Base-by-base conservation (phyloP, 2,329 filamentous ascomycete genomes). In the Coniochaeta sp. region DNA sequence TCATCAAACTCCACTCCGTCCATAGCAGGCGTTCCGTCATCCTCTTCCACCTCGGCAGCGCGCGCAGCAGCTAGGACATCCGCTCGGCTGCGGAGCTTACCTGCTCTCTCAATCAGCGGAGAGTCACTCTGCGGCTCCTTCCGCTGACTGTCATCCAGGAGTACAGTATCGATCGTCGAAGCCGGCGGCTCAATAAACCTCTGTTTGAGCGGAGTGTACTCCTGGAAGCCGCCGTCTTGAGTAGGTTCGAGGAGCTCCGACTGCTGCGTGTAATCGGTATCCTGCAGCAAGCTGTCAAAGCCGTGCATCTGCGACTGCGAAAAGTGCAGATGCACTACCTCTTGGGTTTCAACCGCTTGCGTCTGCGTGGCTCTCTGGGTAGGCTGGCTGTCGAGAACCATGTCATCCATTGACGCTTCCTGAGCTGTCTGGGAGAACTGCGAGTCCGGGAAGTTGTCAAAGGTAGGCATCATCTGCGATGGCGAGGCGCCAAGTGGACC, bases 191-290 rank as follows among this genome's bases (percentile, higher is more conserved):
- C 81, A 58, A 86, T 68, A 71, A 91, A 92, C 55, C 89, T 81
- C 60, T 82, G 78, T 62, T 84, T 87, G 56, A 91, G 80, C 50
- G 91, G 90, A 1, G 90, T 89, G 60, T 86, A 88, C 60, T 87
- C 78, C 44, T 87, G 83, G 65, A 95, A 90, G 0, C 91, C 92
- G 19, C 76, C 81, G 70, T 96, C 93, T 70, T 96, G 92, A 1
- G 91, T 95, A 0, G 87, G 85, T 60, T 93, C 89, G 5, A 90
- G 80, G 57, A 88, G 77, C 32, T 90, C 85, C 0, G 89, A 90
- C 22, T 82, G 72, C 66, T 93, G 88, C 0, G 88, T 89, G 55
- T 69, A 64, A 4, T 70, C 69, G 17, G 75, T 72, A 50, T 79
- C 73, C 9, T 76, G 76, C 36, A 85, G 70, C 3, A 87, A 70